phyloP scores from a whole-genome alignment of 805 yeast species.

The Kuraishia capsulata region DNA sequence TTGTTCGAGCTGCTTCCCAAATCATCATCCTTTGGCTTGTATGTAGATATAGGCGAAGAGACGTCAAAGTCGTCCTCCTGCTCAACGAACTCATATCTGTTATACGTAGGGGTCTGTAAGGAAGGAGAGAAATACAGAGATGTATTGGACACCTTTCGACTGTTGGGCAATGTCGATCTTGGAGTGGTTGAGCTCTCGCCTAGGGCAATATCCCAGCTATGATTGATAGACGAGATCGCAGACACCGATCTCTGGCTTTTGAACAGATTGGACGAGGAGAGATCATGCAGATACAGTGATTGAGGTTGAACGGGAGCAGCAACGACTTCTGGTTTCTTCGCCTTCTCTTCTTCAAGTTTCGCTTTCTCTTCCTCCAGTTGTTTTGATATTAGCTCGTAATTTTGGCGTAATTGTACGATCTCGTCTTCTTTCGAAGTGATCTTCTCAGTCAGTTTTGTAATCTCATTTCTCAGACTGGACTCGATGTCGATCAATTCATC shows the following conservation, averaged over 20 bases:
- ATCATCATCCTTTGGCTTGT: conserved; percentile 4
- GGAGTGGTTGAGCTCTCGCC: conserved; percentile 45
- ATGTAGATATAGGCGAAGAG: conserved; percentile 10
- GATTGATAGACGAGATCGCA: conserved; percentile 9
- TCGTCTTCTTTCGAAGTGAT: conserved; percentile 12
- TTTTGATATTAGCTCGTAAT: conserved; percentile 17
- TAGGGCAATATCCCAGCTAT: conserved; percentile 25
- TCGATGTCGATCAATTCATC: conserved; percentile 16
- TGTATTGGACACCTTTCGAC: conserved; percentile 1
- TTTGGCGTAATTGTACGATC: conserved; percentile 13
- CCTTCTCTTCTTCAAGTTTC: conserved; percentile 9
- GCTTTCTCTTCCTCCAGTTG: conserved; percentile 20
- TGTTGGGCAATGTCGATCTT: conserved; percentile 5
- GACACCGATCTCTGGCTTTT: conserved; percentile 15
- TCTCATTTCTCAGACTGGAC: conserved; percentile 9
- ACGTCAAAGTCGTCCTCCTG: not conserved
- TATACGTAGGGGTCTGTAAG: not conserved
- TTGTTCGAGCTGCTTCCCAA: conserved; percentile 1
- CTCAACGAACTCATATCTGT: conserved; percentile 1
- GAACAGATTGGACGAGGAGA: conserved; percentile 16
- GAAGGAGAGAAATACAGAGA: conserved; percentile 1
- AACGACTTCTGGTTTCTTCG: conserved; percentile 5
- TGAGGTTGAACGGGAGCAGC: conserved; percentile 6
- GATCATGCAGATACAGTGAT: conserved; percentile 21
- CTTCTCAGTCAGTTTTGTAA: conserved; percentile 14